Conservation (phyloP, 371 early-diverging fungal species). For the Circinella minor region DNA sequence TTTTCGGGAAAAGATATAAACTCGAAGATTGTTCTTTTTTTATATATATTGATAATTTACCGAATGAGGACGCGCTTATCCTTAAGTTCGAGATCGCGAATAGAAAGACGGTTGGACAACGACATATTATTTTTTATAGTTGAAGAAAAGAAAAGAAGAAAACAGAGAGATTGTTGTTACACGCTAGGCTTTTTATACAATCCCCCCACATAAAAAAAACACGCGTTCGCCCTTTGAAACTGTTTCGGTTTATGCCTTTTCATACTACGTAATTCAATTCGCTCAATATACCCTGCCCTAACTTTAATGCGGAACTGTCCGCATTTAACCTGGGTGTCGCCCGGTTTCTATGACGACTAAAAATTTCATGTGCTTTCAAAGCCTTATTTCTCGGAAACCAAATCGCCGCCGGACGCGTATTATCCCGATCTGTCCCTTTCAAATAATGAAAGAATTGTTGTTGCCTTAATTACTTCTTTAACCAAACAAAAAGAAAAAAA, state of each 20-base stretch:
- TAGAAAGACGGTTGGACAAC: slow-evolving; percentile 78
- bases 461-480: no score
- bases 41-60: slow-evolving; percentile 42
- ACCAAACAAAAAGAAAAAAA: not conserved
- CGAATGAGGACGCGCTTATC: slow-evolving; percentile 94
- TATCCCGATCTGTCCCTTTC: slow-evolving; percentile 5
- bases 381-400: not conserved
- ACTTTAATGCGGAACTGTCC: slow-evolving; percentile 3
- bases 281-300: slow-evolving; percentile 5
- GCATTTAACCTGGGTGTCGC: not conserved
- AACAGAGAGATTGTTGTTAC: not conserved
- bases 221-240: slow-evolving; percentile 1
- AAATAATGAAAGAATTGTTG: not conserved
- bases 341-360: not conserved
- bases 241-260: slow-evolving; percentile 6
- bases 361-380: slow-evolving; percentile 18
- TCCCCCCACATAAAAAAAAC: not conserved
- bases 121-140: slow-evolving; percentile 35
- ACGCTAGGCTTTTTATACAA: not conserved
- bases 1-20: no score
- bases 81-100: slow-evolving; percentile 85
- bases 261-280: not conserved
- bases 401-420: slow-evolving; percentile 13
- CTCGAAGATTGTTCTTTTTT: not conserved
- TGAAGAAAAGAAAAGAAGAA: slow-evolving; percentile 14